Conservation (phyloP, 352 stramenopile genomes). For the Pythium diclinum region DNA sequence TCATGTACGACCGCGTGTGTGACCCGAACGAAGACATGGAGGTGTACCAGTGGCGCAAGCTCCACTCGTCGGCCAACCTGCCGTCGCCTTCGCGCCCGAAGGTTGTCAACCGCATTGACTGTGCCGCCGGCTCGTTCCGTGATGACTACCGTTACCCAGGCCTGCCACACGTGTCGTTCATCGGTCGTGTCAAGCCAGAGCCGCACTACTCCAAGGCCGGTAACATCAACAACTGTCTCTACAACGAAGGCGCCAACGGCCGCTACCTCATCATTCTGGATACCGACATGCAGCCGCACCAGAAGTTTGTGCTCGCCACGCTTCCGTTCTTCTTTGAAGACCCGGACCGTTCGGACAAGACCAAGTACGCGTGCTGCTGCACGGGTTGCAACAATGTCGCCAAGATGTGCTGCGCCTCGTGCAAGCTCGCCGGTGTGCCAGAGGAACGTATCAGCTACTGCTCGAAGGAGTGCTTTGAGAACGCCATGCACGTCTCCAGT, state of each 20-base stretch:
- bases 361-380: constrained; percentile 44
- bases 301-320: constrained; percentile 71
- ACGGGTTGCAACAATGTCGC: constrained; percentile 42
- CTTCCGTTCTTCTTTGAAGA: constrained; percentile 83
- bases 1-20: constrained; percentile 84
- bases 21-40: constrained; percentile 84
- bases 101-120: constrained; percentile 69
- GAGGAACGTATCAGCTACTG: constrained; percentile 50
- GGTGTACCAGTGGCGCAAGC: constrained; percentile 81
- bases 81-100: constrained; percentile 56
- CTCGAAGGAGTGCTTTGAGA: constrained; percentile 51
- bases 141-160: constrained; percentile 82
- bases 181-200: constrained; percentile 76
- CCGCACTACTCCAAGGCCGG: constrained; percentile 84
- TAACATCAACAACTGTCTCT: constrained; percentile 87
- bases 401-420: constrained; percentile 45
- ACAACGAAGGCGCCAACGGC: constrained; percentile 80
- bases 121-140: constrained; percentile 74
- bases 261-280: constrained; percentile 81
- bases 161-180: constrained; percentile 71
- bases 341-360: constrained; percentile 68
- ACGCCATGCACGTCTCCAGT: constrained; percentile 40
- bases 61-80: constrained; percentile 80
- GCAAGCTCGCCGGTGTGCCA: constrained; percentile 41
- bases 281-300: constrained; percentile 81